phyloP scores from a whole-genome alignment of 352 stramenopile species.

The Lagenidium giganteum region DNA sequence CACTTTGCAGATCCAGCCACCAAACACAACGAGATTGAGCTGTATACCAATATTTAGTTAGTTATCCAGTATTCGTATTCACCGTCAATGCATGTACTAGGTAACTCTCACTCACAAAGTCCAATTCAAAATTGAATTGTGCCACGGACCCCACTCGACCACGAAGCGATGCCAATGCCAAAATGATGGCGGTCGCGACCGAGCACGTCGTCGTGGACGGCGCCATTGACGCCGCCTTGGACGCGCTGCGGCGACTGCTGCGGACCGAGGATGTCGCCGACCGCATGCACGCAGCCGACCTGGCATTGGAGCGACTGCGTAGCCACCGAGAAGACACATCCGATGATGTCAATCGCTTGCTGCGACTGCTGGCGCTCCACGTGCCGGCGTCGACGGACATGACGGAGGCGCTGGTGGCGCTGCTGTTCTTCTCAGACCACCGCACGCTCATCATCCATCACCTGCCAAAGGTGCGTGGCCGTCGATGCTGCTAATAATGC shows the following conservation, averaged over 20 bases:
- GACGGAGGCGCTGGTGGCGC: constrained; percentile 64
- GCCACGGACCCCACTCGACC: background rate
- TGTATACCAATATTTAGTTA: constrained; percentile 3
- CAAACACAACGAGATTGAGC: constrained; percentile 6
- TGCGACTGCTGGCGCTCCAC: constrained; percentile 73
- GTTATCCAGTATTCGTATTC: constrained; percentile 12
- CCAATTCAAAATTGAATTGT: background rate
- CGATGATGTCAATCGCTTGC: constrained; percentile 65
- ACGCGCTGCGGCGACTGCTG: constrained; percentile 50
- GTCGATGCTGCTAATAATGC: no score
- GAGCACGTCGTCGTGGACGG: constrained; percentile 48
- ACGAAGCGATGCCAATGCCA: background rate
- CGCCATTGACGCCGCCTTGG: constrained; percentile 27
- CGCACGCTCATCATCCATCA: no score
- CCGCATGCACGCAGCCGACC: constrained; percentile 35
- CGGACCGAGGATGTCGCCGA: constrained; percentile 35
- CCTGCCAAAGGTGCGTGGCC: no score
- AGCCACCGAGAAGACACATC: constrained; percentile 35
- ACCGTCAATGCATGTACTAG: constrained; percentile 2
- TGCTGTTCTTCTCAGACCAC: no score
- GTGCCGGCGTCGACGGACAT: constrained; percentile 61
- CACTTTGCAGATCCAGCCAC: constrained; percentile 12
- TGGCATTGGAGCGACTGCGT: constrained; percentile 72
- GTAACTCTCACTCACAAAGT: background rate
- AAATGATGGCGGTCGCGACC: constrained; percentile 13